Evolutionary conservation across 2,329 filamentous ascomycete genomes (phyloP), one percentile per base, ranked within the genome.

Genomic region (Endocalyx cinctus): DNA sequence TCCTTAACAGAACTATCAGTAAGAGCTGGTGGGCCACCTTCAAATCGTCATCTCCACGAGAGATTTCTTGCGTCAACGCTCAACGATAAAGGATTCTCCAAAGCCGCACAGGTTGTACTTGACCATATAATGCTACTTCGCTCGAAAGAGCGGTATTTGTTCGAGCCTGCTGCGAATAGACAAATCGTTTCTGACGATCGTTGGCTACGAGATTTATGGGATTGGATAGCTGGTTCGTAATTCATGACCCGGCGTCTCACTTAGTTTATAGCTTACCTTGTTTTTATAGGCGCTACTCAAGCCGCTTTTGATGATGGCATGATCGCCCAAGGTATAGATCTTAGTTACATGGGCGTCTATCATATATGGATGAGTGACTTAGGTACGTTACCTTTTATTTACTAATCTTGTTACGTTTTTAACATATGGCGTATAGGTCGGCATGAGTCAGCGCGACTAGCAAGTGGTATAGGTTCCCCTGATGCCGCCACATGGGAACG

Each of bases 151-250:
- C 72, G 67, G 34, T 83, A 82, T 41, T 59, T 82, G 1, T 80
- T 82, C 40, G 67, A 88, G 48, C 79, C 77, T 38, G 59, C 62
- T 12, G 72, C 66, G 29, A 92, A 92, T 49, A 72, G 74, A 41
- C 61, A 70, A 5, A 72, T 89, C n/a, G 71, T 84, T 2, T 66
- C 70, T 5, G 83, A 87, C 39, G 81, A 89, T 48, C 76, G 74
- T 18, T 86, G 84, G 76, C 65, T 90, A n/a, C 72, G 79, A 37
- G 82, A 84, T 35, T 64, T 85, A n/a, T 94, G 87, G 87, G 74
- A 78, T 29, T 86, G 84, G 70, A 69, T 89, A 29, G 70, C 74
- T 38, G 77, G 83, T 79, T n/a, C 8, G 20, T 23, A 8, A 51
- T 52, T 66, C 69, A 10, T 15, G 43, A n/a, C 10, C 13, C 29